Base-by-base conservation (phyloP, 2,329 filamentous ascomycete species). In the Penicillium psychrosexuale region DNA sequence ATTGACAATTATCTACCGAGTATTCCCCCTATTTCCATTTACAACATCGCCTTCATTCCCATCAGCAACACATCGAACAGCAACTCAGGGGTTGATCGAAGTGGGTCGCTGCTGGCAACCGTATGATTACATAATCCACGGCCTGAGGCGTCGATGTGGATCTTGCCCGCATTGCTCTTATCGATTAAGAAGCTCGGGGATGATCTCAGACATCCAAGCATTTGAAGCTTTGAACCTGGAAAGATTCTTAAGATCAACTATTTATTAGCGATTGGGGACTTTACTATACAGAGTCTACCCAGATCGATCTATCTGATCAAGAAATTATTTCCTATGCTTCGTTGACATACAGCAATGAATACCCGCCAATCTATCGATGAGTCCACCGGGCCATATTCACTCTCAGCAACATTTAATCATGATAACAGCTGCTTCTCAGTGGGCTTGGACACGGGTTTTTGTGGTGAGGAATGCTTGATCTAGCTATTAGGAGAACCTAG, bases 391-490 rank as follows among this genome's bases (percentile, higher is more conserved):
- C 87, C 89, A 5, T 83, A 86, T 57, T 92, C 91, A 11, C 82
- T 97, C 36, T 95, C 90, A 13, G 85, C 88, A 43, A 85, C 89
- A 8, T 96, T 96, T 78, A 97, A 97, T 69, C 82, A 85, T 66
- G 90, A 94, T 71, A 84, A 84, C 61, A 92, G 85, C 64, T 92
- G 88, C 68, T 97, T 97, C 73, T 84, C 91, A 27, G 89, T 95
- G 30, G 94, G 91, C 8, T 80, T 96, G 8, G 89, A 96, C 68
- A 86, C 86, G 11, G 93, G 93, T 28, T 92, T 95, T 72, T 89
- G 88, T 73, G 85, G 90, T 92, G 82, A 67, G 86, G 71, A 51
- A 53, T 47, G 12, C 39, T 33, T 46, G 47, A 46, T 27, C 24
- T 28, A 27, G 24, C 17, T 38, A 2, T 1, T 11, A 38, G 28